Evolutionary conservation across 73 alveolate genomes (phyloP).

Genomic region (Paramecium pentaurelia): DNA sequence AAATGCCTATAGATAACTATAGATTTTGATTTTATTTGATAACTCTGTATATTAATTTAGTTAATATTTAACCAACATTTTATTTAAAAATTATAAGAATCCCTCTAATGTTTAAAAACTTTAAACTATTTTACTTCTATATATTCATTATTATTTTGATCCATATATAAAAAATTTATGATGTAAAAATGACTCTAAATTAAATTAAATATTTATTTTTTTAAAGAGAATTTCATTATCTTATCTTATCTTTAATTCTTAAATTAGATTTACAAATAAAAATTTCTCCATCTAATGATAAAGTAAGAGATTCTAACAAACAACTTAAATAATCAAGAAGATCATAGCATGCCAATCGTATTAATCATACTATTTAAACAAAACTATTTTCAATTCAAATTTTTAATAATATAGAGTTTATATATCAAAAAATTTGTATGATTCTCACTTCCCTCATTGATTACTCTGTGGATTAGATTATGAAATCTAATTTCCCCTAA

Average conservation of each 20-base stretch:
- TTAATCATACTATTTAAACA: neutral
- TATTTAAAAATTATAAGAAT: neutral
- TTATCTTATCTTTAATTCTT: too few relatives aligned
- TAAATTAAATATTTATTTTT: too few relatives aligned
- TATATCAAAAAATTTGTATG: neutral
- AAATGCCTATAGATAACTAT: neutral
- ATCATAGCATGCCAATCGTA: neutral
- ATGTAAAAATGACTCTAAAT: too few relatives aligned
- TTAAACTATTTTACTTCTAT: neutral
- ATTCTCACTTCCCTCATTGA: neutral
- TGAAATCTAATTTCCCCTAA: neutral
- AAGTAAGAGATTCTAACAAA: neutral
- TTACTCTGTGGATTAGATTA: neutral
- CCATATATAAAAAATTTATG: neutral
- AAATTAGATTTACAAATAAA: too few relatives aligned
- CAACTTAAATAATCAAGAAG: neutral
- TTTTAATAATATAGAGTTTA: neutral
- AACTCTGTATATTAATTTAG: neutral
- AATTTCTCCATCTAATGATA: neutral
- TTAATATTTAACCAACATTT: neutral
- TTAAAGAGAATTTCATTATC: too few relatives aligned
- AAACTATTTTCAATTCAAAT: neutral
- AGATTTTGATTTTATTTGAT: neutral
- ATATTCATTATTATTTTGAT: neutral
- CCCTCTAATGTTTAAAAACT: neutral